Percentiles rank a stretch among this genome's conserved stretches.
phyloP scores from a whole-genome alignment of 1,284 basidiomycete genomes.

The Phenoliferia sp. region DNA sequence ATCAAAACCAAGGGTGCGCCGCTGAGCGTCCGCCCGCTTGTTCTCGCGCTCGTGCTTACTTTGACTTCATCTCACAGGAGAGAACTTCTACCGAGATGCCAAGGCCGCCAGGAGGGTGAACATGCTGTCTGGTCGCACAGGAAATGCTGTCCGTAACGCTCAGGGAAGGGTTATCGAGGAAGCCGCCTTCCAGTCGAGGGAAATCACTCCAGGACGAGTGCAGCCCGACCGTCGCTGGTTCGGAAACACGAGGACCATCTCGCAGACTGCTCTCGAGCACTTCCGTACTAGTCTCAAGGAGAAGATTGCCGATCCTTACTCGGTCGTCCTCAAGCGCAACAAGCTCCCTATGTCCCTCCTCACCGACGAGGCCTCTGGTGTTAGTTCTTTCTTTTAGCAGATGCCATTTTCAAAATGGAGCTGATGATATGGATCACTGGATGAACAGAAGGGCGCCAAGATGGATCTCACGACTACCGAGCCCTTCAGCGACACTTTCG shows the following conservation, averaged over 20 bases:
- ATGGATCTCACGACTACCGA: conserved; percentile 83
- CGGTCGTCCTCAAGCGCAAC: conserved; percentile 82
- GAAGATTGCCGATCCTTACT: conserved; percentile 88
- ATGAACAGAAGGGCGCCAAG: conserved; percentile 23
- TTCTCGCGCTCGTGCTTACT: background rate
- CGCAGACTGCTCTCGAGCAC: conserved; percentile 89
- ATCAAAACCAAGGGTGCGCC: conserved; percentile 27
- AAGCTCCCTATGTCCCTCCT: conserved; percentile 91
- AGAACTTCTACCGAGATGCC: conserved; percentile 38
- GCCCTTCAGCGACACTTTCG: conserved; percentile 86
- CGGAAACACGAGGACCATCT: conserved; percentile 96
- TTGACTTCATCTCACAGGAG: conserved; percentile 11
- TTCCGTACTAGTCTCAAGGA: conserved; percentile 78
- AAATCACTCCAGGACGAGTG: conserved; percentile 78
- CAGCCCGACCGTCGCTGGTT: conserved; percentile 94
- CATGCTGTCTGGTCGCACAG: conserved; percentile 70
- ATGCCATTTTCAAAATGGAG: background rate
- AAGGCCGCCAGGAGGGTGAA: conserved; percentile 76
- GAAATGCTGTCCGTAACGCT: conserved; percentile 79
- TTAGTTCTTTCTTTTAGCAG: conserved; percentile 1
- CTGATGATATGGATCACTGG: background rate
- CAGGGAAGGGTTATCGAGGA: conserved; percentile 87
- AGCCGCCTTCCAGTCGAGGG: conserved; percentile 86
- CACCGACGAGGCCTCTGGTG: conserved; percentile 52
- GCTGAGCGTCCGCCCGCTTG: background rate